These are phyloP conservation scores for Lipomyces lipofer DNA, from an alignment of 805 yeast species.

Conservation along the genomic window DNA sequence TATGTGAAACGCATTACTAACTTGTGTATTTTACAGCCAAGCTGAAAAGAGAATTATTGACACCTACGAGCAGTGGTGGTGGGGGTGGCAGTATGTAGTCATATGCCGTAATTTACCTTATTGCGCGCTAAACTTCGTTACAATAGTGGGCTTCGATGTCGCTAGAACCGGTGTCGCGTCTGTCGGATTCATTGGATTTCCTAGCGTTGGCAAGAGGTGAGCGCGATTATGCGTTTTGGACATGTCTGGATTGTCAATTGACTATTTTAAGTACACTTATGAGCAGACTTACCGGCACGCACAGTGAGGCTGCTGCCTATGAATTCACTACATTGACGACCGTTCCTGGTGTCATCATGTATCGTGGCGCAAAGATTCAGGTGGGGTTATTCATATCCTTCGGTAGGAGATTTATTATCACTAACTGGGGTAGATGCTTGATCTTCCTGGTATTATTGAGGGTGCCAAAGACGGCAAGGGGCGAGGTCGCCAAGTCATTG, in stretches of 20 bases:
- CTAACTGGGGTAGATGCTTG: conserved; percentile 63
- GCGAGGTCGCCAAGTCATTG: conserved; percentile 97
- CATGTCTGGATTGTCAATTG: conserved; percentile 50
- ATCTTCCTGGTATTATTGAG: conserved; percentile 93
- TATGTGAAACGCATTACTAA: background rate
- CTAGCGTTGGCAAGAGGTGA: conserved; percentile 72
- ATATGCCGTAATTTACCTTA: no score
- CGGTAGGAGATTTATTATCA: background rate
- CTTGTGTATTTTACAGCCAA: conserved; percentile 54
- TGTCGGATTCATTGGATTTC: conserved; percentile 97
- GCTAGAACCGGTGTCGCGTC: conserved; percentile 98
- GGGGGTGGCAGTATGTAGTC: conserved; percentile 73
- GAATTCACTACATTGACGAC: conserved; percentile 97
- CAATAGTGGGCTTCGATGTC: conserved; percentile 84
- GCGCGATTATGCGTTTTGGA: background rate
- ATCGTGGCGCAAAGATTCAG: conserved; percentile 95
- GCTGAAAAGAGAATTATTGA: conserved; percentile 84
- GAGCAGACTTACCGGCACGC: conserved; percentile 89
- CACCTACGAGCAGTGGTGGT: conserved; percentile 65
- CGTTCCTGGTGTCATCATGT: conserved; percentile 94
- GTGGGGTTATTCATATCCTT: background rate
- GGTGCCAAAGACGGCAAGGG: conserved; percentile 99
- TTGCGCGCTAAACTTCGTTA: background rate
- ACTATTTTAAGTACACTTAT: conserved; percentile 64
- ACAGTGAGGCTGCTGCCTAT: conserved; percentile 85